Percentiles rank a stretch among this genome's conserved stretches.
These are phyloP conservation scores for Iberis pinnata DNA, from an alignment of 345 rosid species.

Conservation along the genomic window DNA sequence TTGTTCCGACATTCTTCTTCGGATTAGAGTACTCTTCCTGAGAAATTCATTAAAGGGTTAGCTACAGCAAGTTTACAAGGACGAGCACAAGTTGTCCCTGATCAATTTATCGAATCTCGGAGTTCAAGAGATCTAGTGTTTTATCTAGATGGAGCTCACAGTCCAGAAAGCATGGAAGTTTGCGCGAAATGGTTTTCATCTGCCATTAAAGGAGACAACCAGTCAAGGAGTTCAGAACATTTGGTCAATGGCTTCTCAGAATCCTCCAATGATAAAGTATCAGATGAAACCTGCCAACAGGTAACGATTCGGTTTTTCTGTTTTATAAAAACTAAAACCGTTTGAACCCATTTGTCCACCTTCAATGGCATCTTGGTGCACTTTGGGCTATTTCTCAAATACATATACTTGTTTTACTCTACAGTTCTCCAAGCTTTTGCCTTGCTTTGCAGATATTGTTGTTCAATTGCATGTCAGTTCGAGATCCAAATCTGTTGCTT, in stretches of 20 bases:
- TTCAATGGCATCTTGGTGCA: too few relatives aligned
- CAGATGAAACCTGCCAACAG: constrained; percentile 47
- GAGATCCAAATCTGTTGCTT: constrained; percentile 73
- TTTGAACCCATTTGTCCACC: too few relatives aligned
- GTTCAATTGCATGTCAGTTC: constrained; percentile 60
- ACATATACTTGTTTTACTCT: not conserved
- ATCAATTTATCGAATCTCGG: constrained; percentile 38
- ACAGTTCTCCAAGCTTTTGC: constrained; percentile 1
- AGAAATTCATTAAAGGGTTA: constrained; percentile 77
- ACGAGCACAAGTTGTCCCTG: constrained; percentile 83
- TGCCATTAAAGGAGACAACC: constrained; percentile 48
- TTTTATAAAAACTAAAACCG: too few relatives aligned
- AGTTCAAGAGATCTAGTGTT: constrained; percentile 56
- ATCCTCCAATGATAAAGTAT: constrained; percentile 29
- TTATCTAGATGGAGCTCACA: constrained; percentile 96
- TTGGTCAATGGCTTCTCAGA: constrained; percentile 31
- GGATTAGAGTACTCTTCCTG: constrained; percentile 62
- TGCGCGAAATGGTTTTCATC: constrained; percentile 87
- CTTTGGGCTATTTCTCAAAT: too few relatives aligned
- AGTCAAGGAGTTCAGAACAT: constrained; percentile 27
- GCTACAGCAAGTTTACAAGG: constrained; percentile 82
- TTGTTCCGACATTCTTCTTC: constrained; percentile 12
- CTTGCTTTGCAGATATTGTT: constrained; percentile 61
- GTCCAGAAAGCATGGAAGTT: constrained; percentile 94
- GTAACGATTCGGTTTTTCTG: constrained; percentile 29